These are phyloP conservation scores for Nakazawaea laoshanensis DNA, from an alignment of 805 yeast species.

Conservation along the genomic window DNA sequence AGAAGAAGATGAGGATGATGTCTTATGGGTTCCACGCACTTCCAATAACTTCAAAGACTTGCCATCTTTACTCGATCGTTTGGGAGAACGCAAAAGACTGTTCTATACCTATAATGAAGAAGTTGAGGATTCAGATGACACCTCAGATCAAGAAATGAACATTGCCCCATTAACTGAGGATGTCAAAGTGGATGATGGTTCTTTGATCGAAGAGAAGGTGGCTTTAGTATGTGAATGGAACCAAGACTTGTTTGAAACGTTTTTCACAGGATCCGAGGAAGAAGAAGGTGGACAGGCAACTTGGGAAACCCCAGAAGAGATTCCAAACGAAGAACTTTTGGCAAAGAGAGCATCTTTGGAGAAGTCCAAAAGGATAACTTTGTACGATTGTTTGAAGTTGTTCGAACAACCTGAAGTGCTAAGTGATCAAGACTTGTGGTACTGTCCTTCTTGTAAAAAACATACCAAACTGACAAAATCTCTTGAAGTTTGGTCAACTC, in stretches of 20 bases:
- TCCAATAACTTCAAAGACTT: slow-evolving; percentile 30
- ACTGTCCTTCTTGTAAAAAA: slow-evolving; percentile 82
- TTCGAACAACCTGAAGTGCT: slow-evolving; percentile 80
- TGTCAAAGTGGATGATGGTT: slow-evolving; percentile 10
- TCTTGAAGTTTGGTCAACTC: slow-evolving; percentile 88
- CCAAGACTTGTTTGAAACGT: slow-evolving; percentile 33
- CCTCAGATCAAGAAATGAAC: neutral
- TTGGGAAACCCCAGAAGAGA: slow-evolving; percentile 43
- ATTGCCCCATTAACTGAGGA: slow-evolving; percentile 9
- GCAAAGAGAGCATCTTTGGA: slow-evolving; percentile 26
- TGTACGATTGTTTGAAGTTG: slow-evolving; percentile 65
- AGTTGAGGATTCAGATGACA: neutral
- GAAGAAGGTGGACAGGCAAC: slow-evolving; percentile 40
- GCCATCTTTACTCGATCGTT: slow-evolving; percentile 25
- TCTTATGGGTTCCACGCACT: slow-evolving; percentile 36
- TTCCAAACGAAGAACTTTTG: slow-evolving; percentile 50
- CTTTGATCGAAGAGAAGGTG: slow-evolving; percentile 22
- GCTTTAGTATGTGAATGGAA: slow-evolving; percentile 67
- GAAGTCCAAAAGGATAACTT: slow-evolving; percentile 30
- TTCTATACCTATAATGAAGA: slow-evolving; percentile 22
- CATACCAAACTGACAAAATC: slow-evolving; percentile 88
- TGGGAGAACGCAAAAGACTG: slow-evolving; percentile 19
- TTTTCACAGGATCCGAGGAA: slow-evolving; percentile 41
- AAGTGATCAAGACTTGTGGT: slow-evolving; percentile 89
- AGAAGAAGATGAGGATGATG: slow-evolving; percentile 19